Evolutionary conservation across 2,329 filamentous ascomycete genomes (phyloP).

Genomic region (Phaeosphaeria sp.): DNA sequence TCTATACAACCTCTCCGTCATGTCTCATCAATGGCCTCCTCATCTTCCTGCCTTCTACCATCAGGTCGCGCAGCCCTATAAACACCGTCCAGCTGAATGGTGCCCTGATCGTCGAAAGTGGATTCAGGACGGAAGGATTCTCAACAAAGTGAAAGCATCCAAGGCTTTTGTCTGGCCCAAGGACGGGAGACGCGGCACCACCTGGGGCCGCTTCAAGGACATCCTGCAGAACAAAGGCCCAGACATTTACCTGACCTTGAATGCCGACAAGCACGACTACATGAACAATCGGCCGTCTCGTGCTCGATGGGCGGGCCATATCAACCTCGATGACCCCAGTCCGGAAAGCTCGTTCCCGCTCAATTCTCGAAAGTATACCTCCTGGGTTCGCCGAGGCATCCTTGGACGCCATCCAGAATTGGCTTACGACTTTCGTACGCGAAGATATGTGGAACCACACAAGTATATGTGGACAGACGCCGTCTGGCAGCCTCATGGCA

Average conservation of each 20-base stretch:
- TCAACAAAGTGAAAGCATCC: conserved; percentile 34
- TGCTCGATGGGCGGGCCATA: conserved; percentile 47
- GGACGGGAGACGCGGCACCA: conserved; percentile 49
- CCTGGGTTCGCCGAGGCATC: conserved; percentile 19
- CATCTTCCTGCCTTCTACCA: conserved; percentile 6
- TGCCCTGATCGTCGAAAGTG: conserved; percentile 24
- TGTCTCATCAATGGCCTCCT: not conserved
- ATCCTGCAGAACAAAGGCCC: conserved; percentile 51
- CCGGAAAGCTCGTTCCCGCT: conserved; percentile 6
- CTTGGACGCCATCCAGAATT: conserved; percentile 21
- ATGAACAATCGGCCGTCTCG: conserved; percentile 46
- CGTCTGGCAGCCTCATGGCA: conserved; percentile 34
- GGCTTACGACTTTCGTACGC: conserved; percentile 46
- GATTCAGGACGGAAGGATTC: conserved; percentile 30
- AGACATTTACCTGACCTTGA: conserved; percentile 53
- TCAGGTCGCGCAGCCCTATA: conserved; percentile 12
- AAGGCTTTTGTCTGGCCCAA: conserved; percentile 55
- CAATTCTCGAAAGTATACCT: conserved; percentile 17
- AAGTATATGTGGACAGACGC: conserved; percentile 40
- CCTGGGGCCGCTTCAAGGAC: conserved; percentile 52
- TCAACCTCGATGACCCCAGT: conserved; percentile 26
- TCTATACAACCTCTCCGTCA: not conserved
- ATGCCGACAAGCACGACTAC: conserved; percentile 46
- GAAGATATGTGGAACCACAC: conserved; percentile 39
- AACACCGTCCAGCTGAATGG: conserved; percentile 29